Evolutionary conservation across 2,329 filamentous ascomycete genomes (phyloP), one percentile per base, ranked within the genome.

Genomic region (Mycocentrospora acerina): DNA sequence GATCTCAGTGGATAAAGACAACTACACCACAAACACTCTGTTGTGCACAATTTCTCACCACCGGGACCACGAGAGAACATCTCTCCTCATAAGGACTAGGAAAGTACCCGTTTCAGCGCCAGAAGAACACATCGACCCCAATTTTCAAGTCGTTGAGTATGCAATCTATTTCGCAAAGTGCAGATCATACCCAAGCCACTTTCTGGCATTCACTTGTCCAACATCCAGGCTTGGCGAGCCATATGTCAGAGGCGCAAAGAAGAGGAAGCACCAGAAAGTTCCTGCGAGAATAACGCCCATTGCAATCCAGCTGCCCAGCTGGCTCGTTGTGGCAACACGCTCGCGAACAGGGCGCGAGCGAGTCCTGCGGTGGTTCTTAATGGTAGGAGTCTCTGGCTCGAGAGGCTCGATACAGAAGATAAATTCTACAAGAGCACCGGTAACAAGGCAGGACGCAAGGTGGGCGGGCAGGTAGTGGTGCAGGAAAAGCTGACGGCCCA

Each of bases 391-490:
- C 19, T 37, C 33, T 43, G 80, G 77, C 29, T 84, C 77, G 10
- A 75, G 56, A 0, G 90, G 85, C 60, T 96, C 90, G 37, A 90
- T 80, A 66, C 88, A 95, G 76, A 97, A 97, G 64, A 98, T 83
- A 67, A 98, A 98, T 67, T 98, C 93, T 14, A 98, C 74, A 14
- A 98, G 77, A 15, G 90, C 88, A 32, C 93, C 93, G 0, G 93
- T 87, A 15, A 98, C 90, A 25, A 98, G 79, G 18, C 83, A 83
- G 6, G 90, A 95, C 1, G 93, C 91, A 9, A 98, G 78, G 64
- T 98, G 93, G 1, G 93, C 89, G 1, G 93, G 93, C 3, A 98
- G 81, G 65, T 98, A 98, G 71, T 98, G 93, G 69, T 98, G 93
- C 55, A 98, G 71, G 82, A 98, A 98, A 51, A 96, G 83, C 69